These are phyloP conservation scores for Aquanectria penicillioides DNA, from an alignment of 2,329 filamentous ascomycete species.

Conservation along the genomic window DNA sequence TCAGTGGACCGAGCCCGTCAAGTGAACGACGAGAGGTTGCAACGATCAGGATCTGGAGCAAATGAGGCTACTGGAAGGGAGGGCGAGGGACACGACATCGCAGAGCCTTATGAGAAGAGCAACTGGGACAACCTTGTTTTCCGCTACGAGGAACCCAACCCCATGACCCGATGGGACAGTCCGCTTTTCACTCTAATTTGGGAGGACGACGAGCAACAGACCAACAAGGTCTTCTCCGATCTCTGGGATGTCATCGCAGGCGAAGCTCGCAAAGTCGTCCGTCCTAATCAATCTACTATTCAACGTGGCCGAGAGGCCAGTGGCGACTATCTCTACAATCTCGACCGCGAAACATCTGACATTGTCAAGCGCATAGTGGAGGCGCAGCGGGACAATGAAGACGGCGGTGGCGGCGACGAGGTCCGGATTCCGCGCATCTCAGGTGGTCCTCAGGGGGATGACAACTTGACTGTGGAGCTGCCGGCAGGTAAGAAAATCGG, in stretches of 20 bases:
- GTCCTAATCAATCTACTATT: conserved; percentile 81
- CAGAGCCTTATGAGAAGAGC: conserved; percentile 60
- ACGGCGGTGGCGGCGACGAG: conserved; percentile 57
- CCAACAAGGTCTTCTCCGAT: conserved; percentile 65
- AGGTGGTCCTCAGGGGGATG: conserved; percentile 45
- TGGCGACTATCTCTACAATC: conserved; percentile 80
- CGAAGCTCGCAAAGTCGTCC: conserved; percentile 70
- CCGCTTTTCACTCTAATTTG: conserved; percentile 83
- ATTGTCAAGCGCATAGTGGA: conserved; percentile 76
- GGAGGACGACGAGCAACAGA: conserved; percentile 75
- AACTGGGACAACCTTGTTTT: conserved; percentile 85
- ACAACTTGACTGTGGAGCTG: conserved; percentile 70
- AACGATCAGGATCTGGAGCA: conserved; percentile 24
- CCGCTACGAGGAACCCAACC: conserved; percentile 86
- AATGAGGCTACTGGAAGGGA: not conserved
- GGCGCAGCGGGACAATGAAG: conserved; percentile 73
- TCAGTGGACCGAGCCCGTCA: conserved; percentile 59
- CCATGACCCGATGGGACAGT: conserved; percentile 86
- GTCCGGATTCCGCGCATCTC: conserved; percentile 58
- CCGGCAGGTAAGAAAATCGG: conserved; percentile 71
- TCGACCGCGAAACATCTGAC: conserved; percentile 82
- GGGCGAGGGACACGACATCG: conserved; percentile 17
- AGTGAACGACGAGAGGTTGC: conserved; percentile 70
- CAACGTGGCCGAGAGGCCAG: conserved; percentile 69
- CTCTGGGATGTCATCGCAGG: conserved; percentile 81